phyloP scores from a whole-genome alignment of 176 grass and related monocot genomes.

The Chloris gayana region DNA sequence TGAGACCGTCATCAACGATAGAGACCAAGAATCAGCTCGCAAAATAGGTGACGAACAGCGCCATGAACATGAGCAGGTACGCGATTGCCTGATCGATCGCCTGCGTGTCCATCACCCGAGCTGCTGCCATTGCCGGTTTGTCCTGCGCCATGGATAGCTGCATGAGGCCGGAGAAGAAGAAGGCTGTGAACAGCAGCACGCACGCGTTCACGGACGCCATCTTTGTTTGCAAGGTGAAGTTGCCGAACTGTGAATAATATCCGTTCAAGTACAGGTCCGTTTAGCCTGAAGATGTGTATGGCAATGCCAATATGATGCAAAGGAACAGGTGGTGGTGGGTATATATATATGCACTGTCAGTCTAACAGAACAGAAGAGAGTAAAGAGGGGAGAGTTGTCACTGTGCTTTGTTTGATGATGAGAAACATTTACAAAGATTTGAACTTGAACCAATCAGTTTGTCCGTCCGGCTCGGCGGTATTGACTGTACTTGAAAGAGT shows the following conservation, averaged over 20 bases:
- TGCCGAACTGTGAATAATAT: too few relatives aligned
- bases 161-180: constrained; percentile 48
- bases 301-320: too few relatives aligned
- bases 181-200: constrained; percentile 31
- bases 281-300: too few relatives aligned
- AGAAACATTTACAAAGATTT: not conserved
- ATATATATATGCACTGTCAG: too few relatives aligned
- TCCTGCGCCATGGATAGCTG: constrained; percentile 36
- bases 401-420: too few relatives aligned
- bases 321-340: too few relatives aligned
- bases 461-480: not conserved
- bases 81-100: constrained; percentile 30
- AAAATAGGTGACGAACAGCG: constrained; percentile 34
- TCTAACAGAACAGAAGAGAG: too few relatives aligned
- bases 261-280: too few relatives aligned
- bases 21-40: not conserved
- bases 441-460: not conserved
- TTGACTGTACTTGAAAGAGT: not conserved
- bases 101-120: constrained; percentile 9
- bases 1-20: too few relatives aligned
- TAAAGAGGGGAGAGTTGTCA: too few relatives aligned
- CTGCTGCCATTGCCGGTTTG: not conserved
- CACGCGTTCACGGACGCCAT: not conserved
- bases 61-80: constrained; percentile 35
- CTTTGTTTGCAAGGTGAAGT: not conserved